A percentile compares a stretch with the other conserved stretches of the same genome.
Evolutionary conservation across 768 basidiomycete genomes (phyloP).

Genomic region (Termitomyces sp.): DNA sequence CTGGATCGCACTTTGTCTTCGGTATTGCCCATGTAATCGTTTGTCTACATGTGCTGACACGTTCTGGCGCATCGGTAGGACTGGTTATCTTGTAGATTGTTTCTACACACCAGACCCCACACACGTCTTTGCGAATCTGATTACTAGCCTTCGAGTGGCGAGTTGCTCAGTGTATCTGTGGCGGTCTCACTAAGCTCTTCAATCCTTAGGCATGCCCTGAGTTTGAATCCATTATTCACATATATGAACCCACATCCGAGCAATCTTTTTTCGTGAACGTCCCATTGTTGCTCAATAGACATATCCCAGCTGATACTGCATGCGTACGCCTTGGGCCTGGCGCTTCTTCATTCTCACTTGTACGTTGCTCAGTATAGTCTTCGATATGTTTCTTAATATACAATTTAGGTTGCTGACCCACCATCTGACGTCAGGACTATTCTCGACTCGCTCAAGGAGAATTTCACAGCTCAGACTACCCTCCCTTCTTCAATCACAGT

Average conservation of each 20-base stretch:
- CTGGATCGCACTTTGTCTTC: constrained; percentile 34
- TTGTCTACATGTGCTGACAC: not conserved
- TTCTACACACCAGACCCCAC: constrained; percentile 29
- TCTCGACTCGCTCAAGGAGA: constrained; percentile 7
- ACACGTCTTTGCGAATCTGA: constrained; percentile 26
- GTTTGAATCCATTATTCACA: constrained; percentile 37
- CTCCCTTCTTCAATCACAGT: constrained; percentile 21
- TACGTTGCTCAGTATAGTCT: not conserved
- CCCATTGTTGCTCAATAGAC: constrained; percentile 13
- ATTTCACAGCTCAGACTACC: not conserved
- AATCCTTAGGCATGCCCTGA: constrained; percentile 2
- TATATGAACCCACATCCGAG: constrained; percentile 37
- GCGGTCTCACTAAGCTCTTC: not conserved
- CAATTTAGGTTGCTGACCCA: constrained; percentile 11
- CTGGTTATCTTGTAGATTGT: constrained; percentile 47
- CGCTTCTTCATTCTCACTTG: constrained; percentile 8
- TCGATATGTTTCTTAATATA: not conserved
- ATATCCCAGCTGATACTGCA: not conserved
- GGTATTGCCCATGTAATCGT: constrained; percentile 20
- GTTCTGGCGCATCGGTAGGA: constrained; percentile 19
- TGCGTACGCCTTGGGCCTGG: constrained; percentile 14
- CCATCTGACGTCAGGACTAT: constrained; percentile 10
- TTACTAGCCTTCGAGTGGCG: constrained; percentile 34
- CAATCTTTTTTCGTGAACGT: constrained; percentile 56
- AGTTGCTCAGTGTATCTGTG: constrained; percentile 1